Percentiles rank a stretch among this genome's conserved stretches.
These are phyloP conservation scores for Mortierella sp. DNA, from an alignment of 371 early-diverging fungal species.

Conservation along the genomic window DNA sequence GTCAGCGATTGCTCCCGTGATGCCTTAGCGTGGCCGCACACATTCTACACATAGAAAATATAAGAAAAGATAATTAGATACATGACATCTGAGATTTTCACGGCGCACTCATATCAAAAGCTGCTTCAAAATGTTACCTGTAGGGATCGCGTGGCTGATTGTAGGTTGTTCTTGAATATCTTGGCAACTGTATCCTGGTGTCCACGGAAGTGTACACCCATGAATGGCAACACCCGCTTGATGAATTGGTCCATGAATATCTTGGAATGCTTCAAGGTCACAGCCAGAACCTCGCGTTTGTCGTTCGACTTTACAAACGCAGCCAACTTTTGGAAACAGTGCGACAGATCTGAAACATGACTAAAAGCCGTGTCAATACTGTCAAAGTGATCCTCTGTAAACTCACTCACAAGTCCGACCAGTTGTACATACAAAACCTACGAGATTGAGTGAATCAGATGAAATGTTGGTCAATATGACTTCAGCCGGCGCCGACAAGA, in stretches of 20 bases:
- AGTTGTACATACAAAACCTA: conserved; percentile 70
- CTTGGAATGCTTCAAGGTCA: conserved; percentile 70
- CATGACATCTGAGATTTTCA: neutral
- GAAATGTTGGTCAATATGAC: neutral
- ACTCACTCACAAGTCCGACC: conserved; percentile 58
- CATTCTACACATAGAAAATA: conserved; percentile 59
- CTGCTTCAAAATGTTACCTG: conserved; percentile 31
- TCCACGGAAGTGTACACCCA: conserved; percentile 70
- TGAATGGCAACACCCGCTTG: conserved; percentile 74
- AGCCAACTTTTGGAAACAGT: conserved; percentile 67
- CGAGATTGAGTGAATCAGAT: neutral
- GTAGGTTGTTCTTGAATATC: conserved; percentile 58
- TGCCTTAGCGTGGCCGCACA: conserved; percentile 87
- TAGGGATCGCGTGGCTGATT: conserved; percentile 54
- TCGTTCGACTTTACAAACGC: conserved; percentile 70
- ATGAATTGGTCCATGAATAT: conserved; percentile 76
- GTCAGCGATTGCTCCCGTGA: conserved; percentile 72
- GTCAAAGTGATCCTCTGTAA: conserved; percentile 58
- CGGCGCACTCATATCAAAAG: neutral
- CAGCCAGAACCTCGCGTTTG: conserved; percentile 62
- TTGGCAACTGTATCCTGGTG: conserved; percentile 66
- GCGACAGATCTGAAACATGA: conserved; percentile 61
- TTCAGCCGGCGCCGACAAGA: neutral
- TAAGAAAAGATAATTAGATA: neutral
- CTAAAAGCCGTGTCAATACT: conserved; percentile 53